A percentile compares a stretch with the other conserved stretches of the same genome.
Conservation (phyloP, 306 rosid genomes). For the Vigna angularis region DNA sequence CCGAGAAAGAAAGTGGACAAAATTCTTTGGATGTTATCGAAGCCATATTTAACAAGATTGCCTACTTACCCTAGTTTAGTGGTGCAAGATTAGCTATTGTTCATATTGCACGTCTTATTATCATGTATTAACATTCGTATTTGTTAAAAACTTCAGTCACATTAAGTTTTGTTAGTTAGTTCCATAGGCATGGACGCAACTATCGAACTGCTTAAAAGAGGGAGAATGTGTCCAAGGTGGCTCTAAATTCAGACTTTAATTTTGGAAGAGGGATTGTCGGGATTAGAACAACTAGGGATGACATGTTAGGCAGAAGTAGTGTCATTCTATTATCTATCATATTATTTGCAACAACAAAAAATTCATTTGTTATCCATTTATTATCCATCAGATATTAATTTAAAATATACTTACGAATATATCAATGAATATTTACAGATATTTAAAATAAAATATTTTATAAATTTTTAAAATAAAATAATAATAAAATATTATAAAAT, state of each 20-base stretch:
- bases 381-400: too few relatives aligned
- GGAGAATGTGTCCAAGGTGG: constrained; percentile 37
- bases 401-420: too few relatives aligned
- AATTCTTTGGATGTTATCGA: not conserved
- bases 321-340: too few relatives aligned
- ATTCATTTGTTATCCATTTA: too few relatives aligned
- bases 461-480: too few relatives aligned
- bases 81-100: constrained; percentile 44
- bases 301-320: too few relatives aligned
- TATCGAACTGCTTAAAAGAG: not conserved
- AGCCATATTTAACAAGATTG: constrained; percentile 11
- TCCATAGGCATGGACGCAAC: too few relatives aligned
- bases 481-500: too few relatives aligned
- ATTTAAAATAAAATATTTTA: too few relatives aligned
- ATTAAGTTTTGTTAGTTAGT: constrained; percentile 42
- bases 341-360: too few relatives aligned
- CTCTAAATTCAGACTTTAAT: constrained; percentile 38
- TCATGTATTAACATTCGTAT: not conserved
- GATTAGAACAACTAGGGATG: too few relatives aligned
- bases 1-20: constrained; percentile 1
- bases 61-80: not conserved
- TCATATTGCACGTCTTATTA: constrained; percentile 45
- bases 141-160: not conserved
- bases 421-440: too few relatives aligned
- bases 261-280: constrained; percentile 25